Evolutionary conservation across 176 grass and related monocot species (phyloP).

Genomic region (Cenchrus purpureus): DNA sequence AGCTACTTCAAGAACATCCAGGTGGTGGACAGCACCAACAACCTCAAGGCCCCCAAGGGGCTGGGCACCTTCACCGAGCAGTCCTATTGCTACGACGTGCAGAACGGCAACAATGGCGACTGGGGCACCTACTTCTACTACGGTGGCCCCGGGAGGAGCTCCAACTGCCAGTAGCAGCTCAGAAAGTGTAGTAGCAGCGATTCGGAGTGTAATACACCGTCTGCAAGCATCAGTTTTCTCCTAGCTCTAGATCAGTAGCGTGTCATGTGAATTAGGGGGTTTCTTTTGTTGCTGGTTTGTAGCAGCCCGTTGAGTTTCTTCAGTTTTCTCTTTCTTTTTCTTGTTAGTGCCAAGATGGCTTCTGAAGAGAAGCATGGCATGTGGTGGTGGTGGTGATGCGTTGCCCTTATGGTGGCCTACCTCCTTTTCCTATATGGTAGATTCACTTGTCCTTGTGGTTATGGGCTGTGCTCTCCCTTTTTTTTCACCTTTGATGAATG

Average conservation of each 20-base stretch:
- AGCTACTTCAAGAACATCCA: slow-evolving; percentile 96
- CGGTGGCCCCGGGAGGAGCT: slow-evolving; percentile 91
- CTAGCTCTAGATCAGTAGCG: slow-evolving; percentile 50
- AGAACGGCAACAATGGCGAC: slow-evolving; percentile 74
- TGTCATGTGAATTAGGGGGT: slow-evolving; percentile 50
- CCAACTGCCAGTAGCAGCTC: slow-evolving; percentile 67
- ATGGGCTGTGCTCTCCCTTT: slow-evolving; percentile 18
- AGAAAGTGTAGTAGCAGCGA: background rate
- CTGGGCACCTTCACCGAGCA: slow-evolving; percentile 74
- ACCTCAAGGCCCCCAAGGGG: slow-evolving; percentile 61
- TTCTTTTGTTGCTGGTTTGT: background rate
- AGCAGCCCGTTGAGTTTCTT: slow-evolving; percentile 1
- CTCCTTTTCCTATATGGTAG: slow-evolving; percentile 65
- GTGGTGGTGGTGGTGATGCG: slow-evolving; percentile 60
- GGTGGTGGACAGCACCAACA: slow-evolving; percentile 78
- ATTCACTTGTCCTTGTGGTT: slow-evolving; percentile 57
- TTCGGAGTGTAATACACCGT: slow-evolving; percentile 44
- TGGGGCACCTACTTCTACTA: slow-evolving; percentile 99
- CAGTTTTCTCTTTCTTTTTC: background rate
- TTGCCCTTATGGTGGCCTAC: slow-evolving; percentile 59
- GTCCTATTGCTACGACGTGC: slow-evolving; percentile 81
- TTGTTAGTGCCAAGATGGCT: slow-evolving; percentile 51
- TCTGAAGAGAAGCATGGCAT: slow-evolving; percentile 96
- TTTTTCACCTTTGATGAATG: slow-evolving; percentile 33
- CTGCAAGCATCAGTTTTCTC: slow-evolving; percentile 40